Percentiles rank a stretch among this genome's conserved stretches.
Conservation (phyloP, 2,329 filamentous ascomycete species). For the Aspergillus ruber region DNA sequence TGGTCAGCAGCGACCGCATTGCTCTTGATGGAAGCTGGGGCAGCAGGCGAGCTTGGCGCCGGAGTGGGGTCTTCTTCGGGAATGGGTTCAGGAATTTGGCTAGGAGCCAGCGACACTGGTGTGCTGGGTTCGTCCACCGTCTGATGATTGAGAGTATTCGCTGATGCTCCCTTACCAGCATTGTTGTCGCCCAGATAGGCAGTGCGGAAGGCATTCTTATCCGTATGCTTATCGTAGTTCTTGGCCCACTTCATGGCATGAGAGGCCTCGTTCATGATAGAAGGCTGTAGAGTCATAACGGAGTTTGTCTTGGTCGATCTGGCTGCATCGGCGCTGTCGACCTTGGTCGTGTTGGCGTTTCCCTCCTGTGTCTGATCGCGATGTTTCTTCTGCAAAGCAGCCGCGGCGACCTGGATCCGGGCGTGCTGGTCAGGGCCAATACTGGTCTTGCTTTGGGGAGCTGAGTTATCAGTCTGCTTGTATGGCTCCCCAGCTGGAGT, state of each 20-base stretch:
- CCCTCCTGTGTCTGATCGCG: constrained; percentile 50
- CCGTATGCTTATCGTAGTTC: constrained; percentile 76
- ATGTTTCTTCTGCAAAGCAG: constrained; percentile 68
- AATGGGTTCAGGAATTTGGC: constrained; percentile 23
- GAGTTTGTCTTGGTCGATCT: constrained; percentile 72
- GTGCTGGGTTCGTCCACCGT: constrained; percentile 28
- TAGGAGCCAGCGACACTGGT: constrained; percentile 15
- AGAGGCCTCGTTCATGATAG: constrained; percentile 77
- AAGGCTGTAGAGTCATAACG: constrained; percentile 77
- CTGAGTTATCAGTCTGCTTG: constrained; percentile 43
- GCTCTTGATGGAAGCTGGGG: constrained; percentile 18
- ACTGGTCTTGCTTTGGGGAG: constrained; percentile 66
- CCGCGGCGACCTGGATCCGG: constrained; percentile 84
- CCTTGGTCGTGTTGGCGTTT: constrained; percentile 45
- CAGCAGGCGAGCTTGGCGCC: constrained; percentile 19
- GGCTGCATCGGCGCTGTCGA: constrained; percentile 49
- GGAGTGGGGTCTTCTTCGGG: constrained; percentile 27
- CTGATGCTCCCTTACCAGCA: constrained; percentile 60
- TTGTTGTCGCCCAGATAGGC: constrained; percentile 73
- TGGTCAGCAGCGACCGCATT: constrained; percentile 12
- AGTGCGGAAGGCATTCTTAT: constrained; percentile 71
- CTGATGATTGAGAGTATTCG: constrained; percentile 36
- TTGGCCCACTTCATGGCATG: constrained; percentile 95
- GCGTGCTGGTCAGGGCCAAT: constrained; percentile 89
- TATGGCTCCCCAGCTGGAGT: constrained; percentile 46